A percentile compares a stretch with the other conserved stretches of the same genome.
Conservation (phyloP, 768 basidiomycete species). For the Leccinum variicolor region DNA sequence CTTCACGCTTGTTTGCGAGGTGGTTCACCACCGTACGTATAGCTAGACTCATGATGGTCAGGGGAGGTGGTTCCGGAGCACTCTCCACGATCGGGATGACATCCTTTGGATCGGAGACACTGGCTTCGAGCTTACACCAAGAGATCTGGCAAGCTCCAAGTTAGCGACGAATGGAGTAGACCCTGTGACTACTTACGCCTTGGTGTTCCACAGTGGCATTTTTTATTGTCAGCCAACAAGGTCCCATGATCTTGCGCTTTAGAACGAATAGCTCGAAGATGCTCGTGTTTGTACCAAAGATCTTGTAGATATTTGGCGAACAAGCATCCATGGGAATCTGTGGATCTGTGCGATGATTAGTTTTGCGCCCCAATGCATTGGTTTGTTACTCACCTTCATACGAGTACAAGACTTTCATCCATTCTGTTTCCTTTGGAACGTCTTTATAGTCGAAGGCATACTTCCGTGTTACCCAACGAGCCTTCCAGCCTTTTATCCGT, state of each 20-base stretch:
- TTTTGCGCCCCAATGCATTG: neutral
- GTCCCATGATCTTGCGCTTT: conserved; percentile 98
- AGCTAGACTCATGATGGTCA: conserved; percentile 89
- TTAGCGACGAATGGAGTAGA: neutral
- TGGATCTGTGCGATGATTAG: conserved; percentile 15
- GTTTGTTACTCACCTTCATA: conserved; percentile 63
- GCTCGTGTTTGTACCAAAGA: conserved; percentile 89
- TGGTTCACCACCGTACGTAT: conserved; percentile 92
- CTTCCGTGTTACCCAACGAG: conserved; percentile 82
- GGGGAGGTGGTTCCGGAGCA: conserved; percentile 76
- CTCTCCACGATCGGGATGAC: conserved; percentile 79
- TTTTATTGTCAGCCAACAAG: conserved; percentile 92
- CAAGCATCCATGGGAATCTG: conserved; percentile 67
- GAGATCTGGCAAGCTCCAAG: conserved; percentile 59
- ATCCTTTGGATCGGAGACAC: conserved; percentile 80
- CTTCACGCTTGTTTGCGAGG: conserved; percentile 88
- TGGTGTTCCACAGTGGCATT: conserved; percentile 71
- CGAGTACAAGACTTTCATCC: conserved; percentile 92
- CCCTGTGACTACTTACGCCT: conserved; percentile 53
- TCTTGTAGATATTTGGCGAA: conserved; percentile 80
- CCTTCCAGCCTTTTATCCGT: conserved; percentile 73
- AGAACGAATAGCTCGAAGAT: conserved; percentile 92
- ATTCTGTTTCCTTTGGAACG: conserved; percentile 78
- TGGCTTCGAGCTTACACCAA: conserved; percentile 94
- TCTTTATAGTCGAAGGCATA: conserved; percentile 84